Percentiles rank a stretch among this genome's conserved stretches.
Conservation (phyloP, 805 yeast species). For the Tetrapisispora iriomotensis region DNA sequence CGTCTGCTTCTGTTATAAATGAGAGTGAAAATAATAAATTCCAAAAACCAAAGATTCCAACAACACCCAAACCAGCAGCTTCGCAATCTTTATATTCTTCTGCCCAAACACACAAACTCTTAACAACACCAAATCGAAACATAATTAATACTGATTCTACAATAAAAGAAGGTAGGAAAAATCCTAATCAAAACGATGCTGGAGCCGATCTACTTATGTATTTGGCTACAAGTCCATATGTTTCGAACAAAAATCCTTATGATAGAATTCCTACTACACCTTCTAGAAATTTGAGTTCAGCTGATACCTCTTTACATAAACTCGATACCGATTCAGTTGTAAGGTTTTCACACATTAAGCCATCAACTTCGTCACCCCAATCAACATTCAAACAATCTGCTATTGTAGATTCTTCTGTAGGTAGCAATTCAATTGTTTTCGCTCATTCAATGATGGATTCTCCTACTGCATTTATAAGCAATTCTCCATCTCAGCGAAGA, state of each 20-base stretch:
- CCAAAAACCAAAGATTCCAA: constrained; percentile 2
- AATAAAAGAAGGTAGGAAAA: neutral
- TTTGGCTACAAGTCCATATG: constrained; percentile 29
- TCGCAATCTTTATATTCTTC: neutral
- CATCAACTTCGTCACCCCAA: constrained; percentile 23
- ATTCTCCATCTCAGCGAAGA: constrained; percentile 13
- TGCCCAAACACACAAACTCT: neutral
- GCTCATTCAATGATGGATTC: constrained; percentile 21
- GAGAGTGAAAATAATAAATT: neutral
- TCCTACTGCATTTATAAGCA: constrained; percentile 15
- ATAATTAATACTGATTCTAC: neutral
- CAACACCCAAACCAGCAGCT: constrained; percentile 6
- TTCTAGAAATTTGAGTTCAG: constrained; percentile 4
- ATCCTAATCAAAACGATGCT: constrained; percentile 16
- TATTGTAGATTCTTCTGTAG: constrained; percentile 3
- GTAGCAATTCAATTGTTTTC: constrained; percentile 3
- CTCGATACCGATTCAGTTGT: constrained; percentile 15
- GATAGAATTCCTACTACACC: constrained; percentile 23
- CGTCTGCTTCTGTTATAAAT: neutral
- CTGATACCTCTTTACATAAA: neutral
- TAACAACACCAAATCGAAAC: constrained; percentile 10
- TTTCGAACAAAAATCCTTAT: constrained; percentile 1
- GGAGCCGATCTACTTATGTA: constrained; percentile 31
- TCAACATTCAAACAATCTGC: constrained; percentile 24
- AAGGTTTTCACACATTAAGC: constrained; percentile 24